Conservation (phyloP, 129 eudicot genomes). For the Oenanthe sinensis region DNA sequence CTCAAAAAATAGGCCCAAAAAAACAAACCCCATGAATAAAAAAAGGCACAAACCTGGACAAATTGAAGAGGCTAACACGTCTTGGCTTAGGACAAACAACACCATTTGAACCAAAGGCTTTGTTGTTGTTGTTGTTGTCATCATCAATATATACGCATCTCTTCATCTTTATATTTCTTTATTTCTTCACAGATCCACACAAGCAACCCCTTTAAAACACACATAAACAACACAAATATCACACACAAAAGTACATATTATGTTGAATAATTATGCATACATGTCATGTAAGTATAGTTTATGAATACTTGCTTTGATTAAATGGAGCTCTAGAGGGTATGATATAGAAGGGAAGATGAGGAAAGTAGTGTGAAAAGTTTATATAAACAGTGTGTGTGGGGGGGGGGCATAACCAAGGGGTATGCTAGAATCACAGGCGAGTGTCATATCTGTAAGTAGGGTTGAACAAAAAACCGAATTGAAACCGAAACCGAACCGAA, state of each 20-base stretch:
- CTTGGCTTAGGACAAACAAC: slow-evolving; percentile 65
- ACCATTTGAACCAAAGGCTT: neutral
- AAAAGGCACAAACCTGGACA: slow-evolving; percentile 16
- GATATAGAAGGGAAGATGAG: neutral
- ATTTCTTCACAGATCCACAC: slow-evolving; percentile 1
- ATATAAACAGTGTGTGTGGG: neutral
- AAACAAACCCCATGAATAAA: neutral
- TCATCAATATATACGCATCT: neutral
- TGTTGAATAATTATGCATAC: neutral
- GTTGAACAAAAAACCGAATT: no score
- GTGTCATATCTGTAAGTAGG: neutral
- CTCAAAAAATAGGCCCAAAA: neutral
- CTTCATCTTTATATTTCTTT: neutral
- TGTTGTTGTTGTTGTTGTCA: no score
- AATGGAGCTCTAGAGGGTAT: neutral
- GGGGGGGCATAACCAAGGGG: neutral
- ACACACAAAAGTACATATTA: neutral
- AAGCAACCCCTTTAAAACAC: slow-evolving; percentile 5
- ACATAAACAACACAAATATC: neutral
- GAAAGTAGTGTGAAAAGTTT: no score
- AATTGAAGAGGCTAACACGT: slow-evolving; percentile 22
- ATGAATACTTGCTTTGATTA: neutral
- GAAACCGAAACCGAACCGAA: no score
- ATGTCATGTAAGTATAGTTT: neutral
- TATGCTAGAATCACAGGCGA: neutral